Evolutionary conservation across 169 alveolate genomes (phyloP), one percentile per base, ranked within the genome.

Genomic region (Toxoplasma gondii): DNA sequence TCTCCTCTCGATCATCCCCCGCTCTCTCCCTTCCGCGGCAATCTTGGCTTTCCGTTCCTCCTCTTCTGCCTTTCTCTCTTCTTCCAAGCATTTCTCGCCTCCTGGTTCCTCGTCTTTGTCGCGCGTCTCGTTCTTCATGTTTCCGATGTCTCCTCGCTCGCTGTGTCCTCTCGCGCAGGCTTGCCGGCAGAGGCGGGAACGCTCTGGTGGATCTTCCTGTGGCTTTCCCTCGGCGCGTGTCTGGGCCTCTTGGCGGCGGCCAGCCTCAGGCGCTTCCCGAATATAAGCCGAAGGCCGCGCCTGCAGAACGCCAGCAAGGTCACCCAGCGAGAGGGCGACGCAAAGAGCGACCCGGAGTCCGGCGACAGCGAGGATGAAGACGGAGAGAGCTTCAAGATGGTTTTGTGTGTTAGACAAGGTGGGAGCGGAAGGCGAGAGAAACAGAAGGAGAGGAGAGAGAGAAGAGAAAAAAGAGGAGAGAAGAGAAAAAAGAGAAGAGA

Each of bases 341-440:
- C 58, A 49, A 12, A 49, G 58, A 49, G 58, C 58, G 58, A 49
- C 7, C 1, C 9, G n/a, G 86, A 82, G 64, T 39, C 54, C 1
- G 41, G 5, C 67, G 90, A 82, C 67, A 43, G 67, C 64, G 90
- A 82, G 43, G 90, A 38, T 12, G 90, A 82, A 16, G 90, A 16
- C 31, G 86, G 44, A 12, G 90, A 38, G 44, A 22, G 4, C 90
- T 82, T 24, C 90, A 82, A 82, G 34, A 43, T 82, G 90, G 90
- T 82, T 1, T 67, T 82, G 22, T 82, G 90, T 67, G 90, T 82
- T 17, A 29, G 90, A 16, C 90, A 82, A 31, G 90, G 90, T 82
- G 36, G 58, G 58, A 4, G 4, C 58, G 4, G 22, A 12, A 12
- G 12, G 58, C 4, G 12, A 12, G 58, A 49, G 4, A 49, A 49